phyloP scores from a whole-genome alignment of 2,329 filamentous ascomycete species.

The Cordyceps tenuipes region DNA sequence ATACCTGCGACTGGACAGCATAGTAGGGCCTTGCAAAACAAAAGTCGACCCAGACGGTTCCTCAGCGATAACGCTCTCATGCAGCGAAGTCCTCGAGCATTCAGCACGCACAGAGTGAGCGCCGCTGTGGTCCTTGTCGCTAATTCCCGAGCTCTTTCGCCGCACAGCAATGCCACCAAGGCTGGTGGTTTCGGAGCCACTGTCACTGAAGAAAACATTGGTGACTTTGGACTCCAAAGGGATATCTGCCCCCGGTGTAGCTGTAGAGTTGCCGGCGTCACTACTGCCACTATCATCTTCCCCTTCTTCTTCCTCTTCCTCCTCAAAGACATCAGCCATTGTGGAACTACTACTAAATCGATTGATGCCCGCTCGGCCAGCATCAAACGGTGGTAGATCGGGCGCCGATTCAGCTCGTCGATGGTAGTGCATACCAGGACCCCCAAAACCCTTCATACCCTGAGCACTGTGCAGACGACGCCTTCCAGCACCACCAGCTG shows the following conservation, averaged over 20 bases:
- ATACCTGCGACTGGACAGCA: conserved; percentile 18
- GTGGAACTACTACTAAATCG: conserved; percentile 59
- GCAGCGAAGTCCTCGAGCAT: conserved; percentile 40
- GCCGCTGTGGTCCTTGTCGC: conserved; percentile 26
- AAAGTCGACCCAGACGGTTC: conserved; percentile 30
- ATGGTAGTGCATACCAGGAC: conserved; percentile 67
- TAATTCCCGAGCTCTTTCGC: conserved; percentile 39
- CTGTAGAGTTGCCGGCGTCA: conserved; percentile 25
- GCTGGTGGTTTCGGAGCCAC: conserved; percentile 8
- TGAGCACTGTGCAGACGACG: conserved; percentile 70
- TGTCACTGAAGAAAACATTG: neutral
- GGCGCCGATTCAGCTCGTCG: conserved; percentile 73
- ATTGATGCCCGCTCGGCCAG: conserved; percentile 46
- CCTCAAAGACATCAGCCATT: conserved; percentile 83
- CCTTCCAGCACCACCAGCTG: conserved; percentile 44
- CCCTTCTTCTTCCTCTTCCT: conserved; percentile 66
- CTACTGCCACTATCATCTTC: conserved; percentile 48
- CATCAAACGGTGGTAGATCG: conserved; percentile 68
- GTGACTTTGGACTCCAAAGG: neutral
- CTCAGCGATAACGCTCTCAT: conserved; percentile 43
- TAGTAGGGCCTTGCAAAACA: neutral
- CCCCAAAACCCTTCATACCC: conserved; percentile 58
- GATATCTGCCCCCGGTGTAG: conserved; percentile 36
- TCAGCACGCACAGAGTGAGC: conserved; percentile 34
- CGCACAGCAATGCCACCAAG: conserved; percentile 22